Percentiles rank a stretch among this genome's conserved stretches.
Conservation (phyloP, 1,139 yeast species). For the Pichia sp. region DNA sequence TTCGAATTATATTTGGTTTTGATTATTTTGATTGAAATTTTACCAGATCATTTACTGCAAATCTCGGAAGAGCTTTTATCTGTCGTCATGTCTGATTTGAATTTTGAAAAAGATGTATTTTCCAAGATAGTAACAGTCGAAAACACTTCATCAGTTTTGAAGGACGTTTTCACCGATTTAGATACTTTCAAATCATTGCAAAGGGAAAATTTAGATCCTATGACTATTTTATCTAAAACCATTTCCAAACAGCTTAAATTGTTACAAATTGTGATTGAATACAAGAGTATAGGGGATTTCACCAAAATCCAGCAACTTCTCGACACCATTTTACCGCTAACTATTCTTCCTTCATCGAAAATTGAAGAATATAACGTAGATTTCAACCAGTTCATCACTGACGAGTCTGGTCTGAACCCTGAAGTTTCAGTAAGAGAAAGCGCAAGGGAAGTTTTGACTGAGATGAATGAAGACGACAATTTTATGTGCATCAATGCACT, state of each 20-base stretch:
- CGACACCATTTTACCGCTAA: conserved; percentile 14
- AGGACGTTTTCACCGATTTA: conserved; percentile 16
- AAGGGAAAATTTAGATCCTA: conserved; percentile 20
- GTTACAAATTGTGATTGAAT: conserved; percentile 18
- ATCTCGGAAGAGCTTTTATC: conserved; percentile 9
- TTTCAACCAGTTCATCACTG: conserved; percentile 61
- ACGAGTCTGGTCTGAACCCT: conserved; percentile 57
- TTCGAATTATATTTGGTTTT: conserved; percentile 19
- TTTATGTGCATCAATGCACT: conserved; percentile 24
- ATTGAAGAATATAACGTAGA: conserved; percentile 38
- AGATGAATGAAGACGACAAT: conserved; percentile 34
- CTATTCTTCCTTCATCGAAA: conserved; percentile 18
- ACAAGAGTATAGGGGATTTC: conserved; percentile 5
- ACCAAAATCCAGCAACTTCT: conserved; percentile 20
- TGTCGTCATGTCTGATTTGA: conserved; percentile 14
- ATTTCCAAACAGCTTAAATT: conserved; percentile 15
- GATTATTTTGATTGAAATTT: conserved; percentile 15
- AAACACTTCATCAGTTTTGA: neutral
- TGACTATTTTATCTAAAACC: conserved; percentile 13
- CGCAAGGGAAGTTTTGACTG: conserved; percentile 40
- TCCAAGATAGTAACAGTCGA: conserved; percentile 8
- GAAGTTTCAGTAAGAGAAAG: conserved; percentile 45
- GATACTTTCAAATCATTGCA: conserved; percentile 15
- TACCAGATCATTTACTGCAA: conserved; percentile 12
- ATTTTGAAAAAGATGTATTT: conserved; percentile 12